Conservation (phyloP, 2,329 filamentous ascomycete genomes). For the Rugonectria rugulosa region DNA sequence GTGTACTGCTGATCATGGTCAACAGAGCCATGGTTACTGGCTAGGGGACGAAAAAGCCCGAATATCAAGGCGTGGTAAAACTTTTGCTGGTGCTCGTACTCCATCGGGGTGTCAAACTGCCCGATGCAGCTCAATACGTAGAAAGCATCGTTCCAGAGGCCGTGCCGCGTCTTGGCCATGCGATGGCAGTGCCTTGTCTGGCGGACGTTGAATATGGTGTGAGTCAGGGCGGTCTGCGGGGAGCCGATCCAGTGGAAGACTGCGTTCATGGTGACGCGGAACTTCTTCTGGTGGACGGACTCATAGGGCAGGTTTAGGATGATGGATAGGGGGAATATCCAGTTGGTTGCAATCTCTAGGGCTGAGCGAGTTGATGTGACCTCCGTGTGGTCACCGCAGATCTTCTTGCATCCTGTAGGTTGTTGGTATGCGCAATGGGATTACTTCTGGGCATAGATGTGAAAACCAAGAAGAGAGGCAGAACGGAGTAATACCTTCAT, state of each 20-base stretch:
- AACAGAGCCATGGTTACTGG: not conserved
- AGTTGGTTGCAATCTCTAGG: constrained; percentile 8
- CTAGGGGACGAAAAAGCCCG: constrained; percentile 7
- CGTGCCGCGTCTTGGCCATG: constrained; percentile 13
- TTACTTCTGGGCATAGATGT: not conserved
- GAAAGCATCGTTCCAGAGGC: constrained; percentile 13
- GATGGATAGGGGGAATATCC: constrained; percentile 13
- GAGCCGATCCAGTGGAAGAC: constrained; percentile 11
- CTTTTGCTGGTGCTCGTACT: not conserved
- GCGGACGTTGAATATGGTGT: constrained; percentile 13
- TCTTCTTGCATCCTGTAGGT: constrained; percentile 2
- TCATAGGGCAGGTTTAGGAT: constrained; percentile 11
- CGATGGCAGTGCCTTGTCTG: constrained; percentile 13
- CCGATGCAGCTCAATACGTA: constrained; percentile 13
- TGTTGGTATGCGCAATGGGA: not conserved
- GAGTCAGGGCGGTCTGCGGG: constrained; percentile 10
- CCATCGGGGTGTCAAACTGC: constrained; percentile 5
- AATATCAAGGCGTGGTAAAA: constrained; percentile 2
- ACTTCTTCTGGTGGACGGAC: constrained; percentile 10
- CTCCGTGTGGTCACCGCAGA: constrained; percentile 1
- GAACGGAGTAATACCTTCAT: not conserved
- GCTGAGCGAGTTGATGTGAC: constrained; percentile 8
- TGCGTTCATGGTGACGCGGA: not conserved
- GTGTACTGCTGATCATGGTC: constrained; percentile 16
- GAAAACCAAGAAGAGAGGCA: too few relatives aligned